These are phyloP conservation scores for Mucor irregularis DNA, from an alignment of 371 early-diverging fungal species.

Conservation along the genomic window DNA sequence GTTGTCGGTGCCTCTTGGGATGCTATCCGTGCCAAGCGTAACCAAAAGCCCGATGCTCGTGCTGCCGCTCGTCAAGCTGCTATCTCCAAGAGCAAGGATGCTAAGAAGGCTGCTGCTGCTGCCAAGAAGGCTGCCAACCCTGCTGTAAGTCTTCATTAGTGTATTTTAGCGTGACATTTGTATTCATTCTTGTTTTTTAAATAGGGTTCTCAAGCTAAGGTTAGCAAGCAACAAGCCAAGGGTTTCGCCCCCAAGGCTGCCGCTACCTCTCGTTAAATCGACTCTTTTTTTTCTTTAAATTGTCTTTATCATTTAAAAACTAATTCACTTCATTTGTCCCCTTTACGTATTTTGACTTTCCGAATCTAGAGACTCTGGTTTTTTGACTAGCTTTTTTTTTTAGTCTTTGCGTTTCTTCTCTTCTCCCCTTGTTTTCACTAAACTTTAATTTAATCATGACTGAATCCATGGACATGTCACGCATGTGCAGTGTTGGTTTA, in stretches of 20 bases:
- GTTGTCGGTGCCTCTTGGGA: constrained; percentile 95
- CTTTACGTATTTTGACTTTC: too few species aligned
- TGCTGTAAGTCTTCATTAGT: constrained; percentile 21
- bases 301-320: too few species aligned
- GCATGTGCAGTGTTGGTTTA: constrained; percentile 40
- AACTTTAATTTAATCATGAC: constrained; percentile 2
- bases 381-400: neutral
- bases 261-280: constrained; percentile 84
- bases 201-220: constrained; percentile 54
- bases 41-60: constrained; percentile 93
- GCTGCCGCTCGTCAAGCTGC: constrained; percentile 91
- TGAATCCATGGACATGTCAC: constrained; percentile 9
- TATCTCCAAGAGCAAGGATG: constrained; percentile 84
- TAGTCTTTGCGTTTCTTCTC: neutral
- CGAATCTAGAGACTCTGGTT: too few species aligned
- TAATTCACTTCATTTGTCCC: too few species aligned
- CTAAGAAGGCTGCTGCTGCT: constrained; percentile 77
- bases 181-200: neutral
- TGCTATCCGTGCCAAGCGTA: constrained; percentile 93
- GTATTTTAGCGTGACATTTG: neutral
- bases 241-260: constrained; percentile 84
- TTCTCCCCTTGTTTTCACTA: neutral
- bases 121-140: constrained; percentile 69
- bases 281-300: neutral
- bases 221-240: constrained; percentile 87